Percentiles rank a stretch among this genome's conserved stretches.
phyloP scores from a whole-genome alignment of 2,329 filamentous ascomycete genomes.

The Teratosphaeria viscida region DNA sequence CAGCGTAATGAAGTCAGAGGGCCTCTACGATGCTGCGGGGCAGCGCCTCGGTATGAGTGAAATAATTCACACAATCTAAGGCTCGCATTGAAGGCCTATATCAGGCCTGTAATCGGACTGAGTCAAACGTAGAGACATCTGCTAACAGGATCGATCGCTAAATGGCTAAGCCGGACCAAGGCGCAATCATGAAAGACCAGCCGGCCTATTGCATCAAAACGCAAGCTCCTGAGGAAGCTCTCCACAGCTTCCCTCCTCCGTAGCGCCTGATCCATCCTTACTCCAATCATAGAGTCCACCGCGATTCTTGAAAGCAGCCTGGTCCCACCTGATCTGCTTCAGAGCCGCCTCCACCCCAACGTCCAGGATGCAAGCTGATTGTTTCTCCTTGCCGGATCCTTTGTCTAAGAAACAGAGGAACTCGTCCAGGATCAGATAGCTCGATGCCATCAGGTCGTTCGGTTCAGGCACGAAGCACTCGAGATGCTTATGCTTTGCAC shows the following conservation, averaged over 20 bases:
- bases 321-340: conserved; percentile 37
- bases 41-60: too few species aligned
- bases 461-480: conserved; percentile 38
- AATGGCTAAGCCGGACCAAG: too few species aligned
- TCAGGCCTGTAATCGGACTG: too few species aligned
- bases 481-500: conserved; percentile 32
- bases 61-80: too few species aligned
- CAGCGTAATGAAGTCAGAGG: too few species aligned
- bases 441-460: conserved; percentile 42
- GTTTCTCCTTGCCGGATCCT: conserved; percentile 22
- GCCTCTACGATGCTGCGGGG: too few species aligned
- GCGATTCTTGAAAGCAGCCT: conserved; percentile 33
- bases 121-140: too few species aligned
- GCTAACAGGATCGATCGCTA: too few species aligned
- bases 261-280: neutral
- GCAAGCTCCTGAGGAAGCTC: conserved; percentile 4
- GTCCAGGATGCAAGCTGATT: conserved; percentile 32
- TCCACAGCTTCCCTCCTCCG: conserved; percentile 3
- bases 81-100: too few species aligned
- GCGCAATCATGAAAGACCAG: too few species aligned
- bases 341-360: conserved; percentile 39
- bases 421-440: conserved; percentile 45
- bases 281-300: conserved; percentile 43
- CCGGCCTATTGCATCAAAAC: conserved; percentile 1
- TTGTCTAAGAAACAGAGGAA: conserved; percentile 42